phyloP scores from a whole-genome alignment of 306 rosid genomes.

The Vigna reflexopilosa region DNA sequence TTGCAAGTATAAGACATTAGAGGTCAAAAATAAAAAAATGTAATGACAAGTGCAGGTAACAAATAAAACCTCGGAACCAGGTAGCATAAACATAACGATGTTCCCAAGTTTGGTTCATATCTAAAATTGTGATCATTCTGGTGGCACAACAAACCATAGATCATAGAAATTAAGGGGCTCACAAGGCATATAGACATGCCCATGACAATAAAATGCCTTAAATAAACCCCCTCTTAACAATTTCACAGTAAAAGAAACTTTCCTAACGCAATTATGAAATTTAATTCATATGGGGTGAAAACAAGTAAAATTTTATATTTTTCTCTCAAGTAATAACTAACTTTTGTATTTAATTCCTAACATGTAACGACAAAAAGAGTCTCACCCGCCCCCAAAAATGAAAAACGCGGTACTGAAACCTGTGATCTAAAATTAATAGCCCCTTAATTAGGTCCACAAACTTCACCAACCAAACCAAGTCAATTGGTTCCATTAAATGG shows the following conservation, averaged over 20 bases:
- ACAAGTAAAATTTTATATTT: not conserved
- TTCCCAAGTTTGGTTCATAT: slow-evolving; percentile 9
- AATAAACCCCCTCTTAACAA: slow-evolving; percentile 19
- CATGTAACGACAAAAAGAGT: slow-evolving; percentile 26
- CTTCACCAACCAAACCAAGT: slow-evolving; percentile 38
- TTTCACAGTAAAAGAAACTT: slow-evolving; percentile 2
- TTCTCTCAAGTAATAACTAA: not conserved
- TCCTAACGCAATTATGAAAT: slow-evolving; percentile 7
- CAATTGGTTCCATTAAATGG: slow-evolving; percentile 9
- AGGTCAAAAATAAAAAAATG: not conserved
- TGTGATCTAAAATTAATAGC: slow-evolving; percentile 38
- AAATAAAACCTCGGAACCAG: not conserved
- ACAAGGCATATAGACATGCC: slow-evolving; percentile 2
- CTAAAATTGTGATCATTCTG: slow-evolving; percentile 18
- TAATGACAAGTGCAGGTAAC: not conserved
- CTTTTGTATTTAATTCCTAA: not conserved
- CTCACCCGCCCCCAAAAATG: slow-evolving; percentile 25
- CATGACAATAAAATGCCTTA: slow-evolving; percentile 1
- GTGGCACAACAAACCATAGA: slow-evolving; percentile 17
- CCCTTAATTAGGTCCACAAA: slow-evolving; percentile 29
- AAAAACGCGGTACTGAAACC: slow-evolving; percentile 23
- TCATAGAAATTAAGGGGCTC: slow-evolving; percentile 5
- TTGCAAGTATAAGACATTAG: slow-evolving; percentile 24
- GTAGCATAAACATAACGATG: slow-evolving; percentile 23
- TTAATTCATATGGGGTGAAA: not conserved